These are phyloP conservation scores for Rhexocercosporidium sp. DNA, from an alignment of 2,329 filamentous ascomycete species.

Conservation along the genomic window DNA sequence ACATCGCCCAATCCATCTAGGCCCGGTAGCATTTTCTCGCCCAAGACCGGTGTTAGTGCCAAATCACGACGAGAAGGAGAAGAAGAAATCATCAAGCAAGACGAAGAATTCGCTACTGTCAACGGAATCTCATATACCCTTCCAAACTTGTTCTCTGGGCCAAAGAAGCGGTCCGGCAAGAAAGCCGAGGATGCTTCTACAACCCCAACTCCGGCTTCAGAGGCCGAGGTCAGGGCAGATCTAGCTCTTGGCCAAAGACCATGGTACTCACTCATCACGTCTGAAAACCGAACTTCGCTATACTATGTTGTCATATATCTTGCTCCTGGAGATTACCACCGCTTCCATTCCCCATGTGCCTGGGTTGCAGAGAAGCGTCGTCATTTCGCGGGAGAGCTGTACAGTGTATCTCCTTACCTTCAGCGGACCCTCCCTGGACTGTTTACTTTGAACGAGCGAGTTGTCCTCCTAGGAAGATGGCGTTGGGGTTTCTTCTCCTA, in stretches of 20 bases:
- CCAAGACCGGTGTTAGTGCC: conserved; percentile 29
- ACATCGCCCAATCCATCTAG: conserved; percentile 37
- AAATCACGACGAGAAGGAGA: conserved; percentile 42
- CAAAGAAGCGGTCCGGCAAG: conserved; percentile 42
- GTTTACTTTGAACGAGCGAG: conserved; percentile 95
- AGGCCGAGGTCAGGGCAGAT: conserved; percentile 83
- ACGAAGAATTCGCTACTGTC: conserved; percentile 91
- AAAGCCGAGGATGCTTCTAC: conserved; percentile 76
- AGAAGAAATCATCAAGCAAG: conserved; percentile 73
- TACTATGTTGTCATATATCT: conserved; percentile 97
- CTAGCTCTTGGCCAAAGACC: conserved; percentile 73
- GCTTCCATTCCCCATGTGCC: conserved; percentile 92
- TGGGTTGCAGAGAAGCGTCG: conserved; percentile 95
- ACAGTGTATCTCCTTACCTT: conserved; percentile 92
- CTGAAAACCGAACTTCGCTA: conserved; percentile 70
- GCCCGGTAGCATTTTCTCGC: conserved; percentile 55
- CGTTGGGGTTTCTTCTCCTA: conserved; percentile 97
- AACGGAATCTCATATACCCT: conserved; percentile 97
- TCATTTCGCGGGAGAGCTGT: conserved; percentile 97
- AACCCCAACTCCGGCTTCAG: conserved; percentile 68
- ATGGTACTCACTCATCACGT: conserved; percentile 72
- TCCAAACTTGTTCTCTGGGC: conserved; percentile 84
- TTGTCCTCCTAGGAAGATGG: conserved; percentile 93
- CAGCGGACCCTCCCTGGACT: conserved; percentile 91
- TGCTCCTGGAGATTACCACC: conserved; percentile 96